Evolutionary conservation across 2,329 filamentous ascomycete species (phyloP), one percentile per base, ranked within the genome.

Genomic region (Fusarium abutilonis): DNA sequence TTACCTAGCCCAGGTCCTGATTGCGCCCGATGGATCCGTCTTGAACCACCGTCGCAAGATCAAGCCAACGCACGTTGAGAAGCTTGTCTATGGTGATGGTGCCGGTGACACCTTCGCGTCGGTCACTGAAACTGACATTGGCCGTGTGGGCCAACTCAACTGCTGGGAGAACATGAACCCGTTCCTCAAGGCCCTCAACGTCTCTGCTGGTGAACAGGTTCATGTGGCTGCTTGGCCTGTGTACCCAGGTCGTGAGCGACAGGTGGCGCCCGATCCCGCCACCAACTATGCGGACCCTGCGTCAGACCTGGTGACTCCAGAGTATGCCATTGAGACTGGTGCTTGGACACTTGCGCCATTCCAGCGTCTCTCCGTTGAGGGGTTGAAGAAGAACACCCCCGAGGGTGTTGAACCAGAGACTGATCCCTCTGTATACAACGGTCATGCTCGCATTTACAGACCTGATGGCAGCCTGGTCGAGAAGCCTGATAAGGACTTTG

Each of bases 91-190:
- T 66, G 84, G 84, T 2, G 84, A 86, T 45, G 84, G 83, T 3
- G 78, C 82, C 1, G 84, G 82, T 3, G 82, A 86, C 34, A 82
- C 83, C n/a, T 81, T 84, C 41, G 56, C 61, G 48, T 59, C 67
- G 0, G 84, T 86, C 0, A 77, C 80, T 6, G 76, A 82, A 36
- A 80, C 80, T 1, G 75, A 77, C 1, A 80, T 83, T 44, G 83
- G 82, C 3, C 79, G 80, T 4, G 76, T 86, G 6, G 84, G 83
- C 0, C 79, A 79, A 4, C 73, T 86, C 23, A 84, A 83, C 63
- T 85, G 83, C 72, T 86, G 82, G 81, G 82, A 85, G 66, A 81
- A 87, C 58, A 80, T 71, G 69, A 70, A 70, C 44, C 68, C 67
- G 0, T 69, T 71, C 45, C 68, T 70, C 43, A 69, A 70, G 50